Percentiles rank a stretch among this genome's conserved stretches.
Evolutionary conservation across 2,329 filamentous ascomycete species (phyloP).

Genomic region (Huntiella abstrusa): DNA sequence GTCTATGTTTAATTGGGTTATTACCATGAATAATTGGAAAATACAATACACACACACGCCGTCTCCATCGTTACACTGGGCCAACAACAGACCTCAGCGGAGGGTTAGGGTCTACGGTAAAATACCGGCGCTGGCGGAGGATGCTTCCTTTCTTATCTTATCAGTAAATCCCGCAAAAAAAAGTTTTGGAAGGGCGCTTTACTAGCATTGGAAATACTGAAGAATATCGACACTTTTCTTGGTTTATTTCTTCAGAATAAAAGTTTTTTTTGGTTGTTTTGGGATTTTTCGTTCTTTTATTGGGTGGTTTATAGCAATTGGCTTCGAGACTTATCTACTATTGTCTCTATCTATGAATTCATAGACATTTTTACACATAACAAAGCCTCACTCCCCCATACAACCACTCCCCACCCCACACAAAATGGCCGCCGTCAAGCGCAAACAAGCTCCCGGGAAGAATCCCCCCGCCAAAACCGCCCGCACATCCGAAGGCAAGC

Average conservation of each 20-base stretch:
- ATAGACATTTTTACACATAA: too few species aligned
- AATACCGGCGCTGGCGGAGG: too few species aligned
- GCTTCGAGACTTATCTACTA: too few species aligned
- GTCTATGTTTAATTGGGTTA: too few species aligned
- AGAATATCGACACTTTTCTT: not conserved
- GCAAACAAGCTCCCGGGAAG: slow-evolving; percentile 37
- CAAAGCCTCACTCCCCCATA: not conserved
- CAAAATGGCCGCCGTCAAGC: slow-evolving; percentile 35
- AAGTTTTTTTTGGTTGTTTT: not conserved
- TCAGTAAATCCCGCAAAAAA: slow-evolving; percentile 16
- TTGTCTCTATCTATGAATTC: too few species aligned
- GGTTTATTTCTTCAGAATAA: not conserved
- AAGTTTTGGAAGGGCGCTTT: slow-evolving; percentile 14
- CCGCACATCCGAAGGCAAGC: slow-evolving; percentile 21
- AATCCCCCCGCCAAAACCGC: slow-evolving; percentile 29
- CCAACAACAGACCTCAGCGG: too few species aligned
- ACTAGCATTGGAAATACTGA: slow-evolving; percentile 7
- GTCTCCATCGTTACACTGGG: too few species aligned
- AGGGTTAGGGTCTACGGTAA: too few species aligned
- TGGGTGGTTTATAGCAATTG: too few species aligned
- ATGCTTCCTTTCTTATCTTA: slow-evolving; percentile 11
- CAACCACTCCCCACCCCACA: not conserved
- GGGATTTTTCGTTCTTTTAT: too few species aligned
- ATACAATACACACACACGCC: too few species aligned
- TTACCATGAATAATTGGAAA: too few species aligned